Conservation (phyloP, 352 stramenopile species). For the Thraustochytrium striatum region DNA sequence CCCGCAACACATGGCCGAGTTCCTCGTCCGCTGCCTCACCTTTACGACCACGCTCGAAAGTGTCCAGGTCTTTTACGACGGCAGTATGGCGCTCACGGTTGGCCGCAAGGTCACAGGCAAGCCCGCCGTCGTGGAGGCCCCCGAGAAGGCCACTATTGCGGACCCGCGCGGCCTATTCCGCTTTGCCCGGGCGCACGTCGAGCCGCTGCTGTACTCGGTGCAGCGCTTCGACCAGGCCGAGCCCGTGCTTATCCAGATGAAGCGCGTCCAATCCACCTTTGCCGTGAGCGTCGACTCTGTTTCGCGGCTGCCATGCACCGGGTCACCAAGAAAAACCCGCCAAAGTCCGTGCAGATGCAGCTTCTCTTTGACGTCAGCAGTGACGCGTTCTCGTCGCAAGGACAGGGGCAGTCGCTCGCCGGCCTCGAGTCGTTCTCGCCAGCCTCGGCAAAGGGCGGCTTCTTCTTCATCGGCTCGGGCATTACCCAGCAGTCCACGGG, state of each 20-base stretch:
- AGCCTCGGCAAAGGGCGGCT: constrained; percentile 55
- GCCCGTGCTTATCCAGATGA: constrained; percentile 25
- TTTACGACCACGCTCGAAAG: constrained; percentile 57
- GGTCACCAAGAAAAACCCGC: constrained; percentile 67
- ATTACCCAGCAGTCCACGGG: constrained; percentile 64
- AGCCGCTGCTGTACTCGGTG: constrained; percentile 20
- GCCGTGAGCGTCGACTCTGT: not conserved
- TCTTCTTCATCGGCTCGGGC: constrained; percentile 65
- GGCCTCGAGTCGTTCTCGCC: constrained; percentile 58
- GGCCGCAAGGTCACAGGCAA: not conserved
- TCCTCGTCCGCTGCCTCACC: constrained; percentile 61
- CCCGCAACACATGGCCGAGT: constrained; percentile 62
- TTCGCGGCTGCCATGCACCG: constrained; percentile 58
- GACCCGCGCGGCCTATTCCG: constrained; percentile 12
- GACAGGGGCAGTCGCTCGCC: not conserved
- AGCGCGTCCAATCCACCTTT: constrained; percentile 18
- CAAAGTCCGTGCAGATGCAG: constrained; percentile 59
- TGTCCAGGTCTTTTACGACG: constrained; percentile 37
- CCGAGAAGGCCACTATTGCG: not conserved
- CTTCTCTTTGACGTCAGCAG: constrained; percentile 58
- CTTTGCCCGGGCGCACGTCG: not conserved
- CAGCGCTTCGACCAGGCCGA: not conserved
- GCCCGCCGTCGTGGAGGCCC: not conserved
- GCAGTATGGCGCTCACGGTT: not conserved
- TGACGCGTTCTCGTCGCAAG: not conserved